Evolutionary conservation across 208 protist species (phyloP).

Genomic region (Leptomonas seymouri): DNA sequence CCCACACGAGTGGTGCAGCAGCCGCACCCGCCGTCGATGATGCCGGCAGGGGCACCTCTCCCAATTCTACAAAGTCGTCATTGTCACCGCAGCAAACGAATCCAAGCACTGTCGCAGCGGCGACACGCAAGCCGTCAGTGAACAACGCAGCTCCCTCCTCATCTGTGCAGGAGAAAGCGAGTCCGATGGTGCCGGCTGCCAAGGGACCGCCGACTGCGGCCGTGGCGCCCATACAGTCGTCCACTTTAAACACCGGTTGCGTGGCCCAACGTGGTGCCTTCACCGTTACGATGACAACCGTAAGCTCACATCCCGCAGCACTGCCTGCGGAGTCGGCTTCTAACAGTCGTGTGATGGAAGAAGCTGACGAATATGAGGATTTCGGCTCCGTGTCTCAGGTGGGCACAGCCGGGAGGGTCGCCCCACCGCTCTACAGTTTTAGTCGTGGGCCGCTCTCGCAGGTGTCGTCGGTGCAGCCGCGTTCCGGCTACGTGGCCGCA

Average conservation of each 20-base stretch:
- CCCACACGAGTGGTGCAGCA: background rate
- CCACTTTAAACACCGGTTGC: background rate
- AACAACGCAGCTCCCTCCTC: background rate
- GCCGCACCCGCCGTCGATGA: background rate
- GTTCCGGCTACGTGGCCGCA: conserved; percentile 3
- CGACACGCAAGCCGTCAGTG: too few species aligned
- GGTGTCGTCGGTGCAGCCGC: conserved; percentile 23
- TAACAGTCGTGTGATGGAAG: background rate
- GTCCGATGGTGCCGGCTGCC: background rate
- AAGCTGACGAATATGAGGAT: conserved; percentile 17
- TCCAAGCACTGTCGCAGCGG: background rate
- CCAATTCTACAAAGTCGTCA: background rate
- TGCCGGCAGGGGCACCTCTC: background rate
- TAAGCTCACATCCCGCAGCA: background rate
- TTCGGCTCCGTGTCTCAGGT: conserved; percentile 31
- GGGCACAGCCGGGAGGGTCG: background rate
- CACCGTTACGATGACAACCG: background rate
- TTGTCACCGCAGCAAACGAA: background rate
- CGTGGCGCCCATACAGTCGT: background rate
- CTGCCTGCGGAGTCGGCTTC: background rate
- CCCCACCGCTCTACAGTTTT: conserved; percentile 25
- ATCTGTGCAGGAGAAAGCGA: background rate
- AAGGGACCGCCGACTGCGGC: background rate
- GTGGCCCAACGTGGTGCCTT: background rate
- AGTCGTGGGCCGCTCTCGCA: conserved; percentile 16